A percentile compares a stretch with the other conserved stretches of the same genome.
phyloP scores from a whole-genome alignment of 73 alveolate genomes.

The Urostyla sp. region DNA sequence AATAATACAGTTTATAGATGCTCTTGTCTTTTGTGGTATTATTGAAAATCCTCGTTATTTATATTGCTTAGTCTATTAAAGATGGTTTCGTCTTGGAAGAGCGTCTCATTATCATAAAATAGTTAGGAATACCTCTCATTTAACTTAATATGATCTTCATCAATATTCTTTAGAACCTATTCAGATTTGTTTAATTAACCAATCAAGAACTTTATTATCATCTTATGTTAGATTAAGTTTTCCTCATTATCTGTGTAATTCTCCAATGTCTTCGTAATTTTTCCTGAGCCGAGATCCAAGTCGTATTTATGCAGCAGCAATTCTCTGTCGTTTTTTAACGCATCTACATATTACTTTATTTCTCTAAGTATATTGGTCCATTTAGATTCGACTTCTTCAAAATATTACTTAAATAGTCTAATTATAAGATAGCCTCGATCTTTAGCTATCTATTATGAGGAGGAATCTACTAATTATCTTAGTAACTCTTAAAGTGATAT shows the following conservation, averaged over 20 bases:
- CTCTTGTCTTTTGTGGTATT: neutral
- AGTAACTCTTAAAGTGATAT: neutral
- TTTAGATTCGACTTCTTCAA: neutral
- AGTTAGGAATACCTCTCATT: neutral
- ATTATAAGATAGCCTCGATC: conserved; percentile 18
- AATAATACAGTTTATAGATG: neutral
- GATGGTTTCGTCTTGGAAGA: neutral
- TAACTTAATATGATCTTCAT: neutral
- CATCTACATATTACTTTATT: neutral
- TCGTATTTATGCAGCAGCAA: conserved; percentile 26
- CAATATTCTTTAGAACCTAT: neutral
- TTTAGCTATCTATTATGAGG: neutral
- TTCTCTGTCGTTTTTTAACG: conserved; percentile 20
- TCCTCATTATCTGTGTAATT: neutral
- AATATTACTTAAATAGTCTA: conserved; percentile 15
- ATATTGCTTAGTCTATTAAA: neutral
- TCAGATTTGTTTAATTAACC: conserved; percentile 20
- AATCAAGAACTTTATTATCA: neutral
- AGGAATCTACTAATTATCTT: neutral
- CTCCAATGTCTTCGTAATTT: neutral
- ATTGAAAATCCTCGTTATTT: neutral
- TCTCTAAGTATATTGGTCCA: neutral
- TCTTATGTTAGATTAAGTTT: conserved; percentile 17
- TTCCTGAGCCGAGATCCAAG: neutral
- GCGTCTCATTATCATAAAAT: neutral